Evolutionary conservation across 192 early-diverging fungal species (phyloP).

Genomic region (Gigaspora rosea): DNA sequence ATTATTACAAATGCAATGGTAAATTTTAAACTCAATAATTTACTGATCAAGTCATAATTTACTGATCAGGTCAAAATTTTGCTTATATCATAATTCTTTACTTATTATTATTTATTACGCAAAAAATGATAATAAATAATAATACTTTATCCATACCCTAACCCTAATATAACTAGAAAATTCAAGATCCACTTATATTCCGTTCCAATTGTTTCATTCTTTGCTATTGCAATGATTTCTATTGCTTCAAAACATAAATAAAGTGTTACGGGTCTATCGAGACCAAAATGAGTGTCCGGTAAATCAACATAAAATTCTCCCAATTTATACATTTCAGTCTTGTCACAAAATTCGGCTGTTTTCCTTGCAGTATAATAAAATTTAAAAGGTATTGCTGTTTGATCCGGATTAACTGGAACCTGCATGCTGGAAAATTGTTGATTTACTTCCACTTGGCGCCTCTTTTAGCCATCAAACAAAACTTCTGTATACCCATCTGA

Average conservation of each 20-base stretch:
- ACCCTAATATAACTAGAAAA: too few relatives aligned
- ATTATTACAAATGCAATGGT: too few relatives aligned
- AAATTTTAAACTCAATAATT: too few relatives aligned
- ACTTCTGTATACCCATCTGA: constrained; percentile 13
- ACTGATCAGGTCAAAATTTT: too few relatives aligned
- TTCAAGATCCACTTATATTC: too few relatives aligned
- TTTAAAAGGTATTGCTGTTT: not conserved
- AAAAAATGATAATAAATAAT: too few relatives aligned
- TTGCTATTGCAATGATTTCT: not conserved
- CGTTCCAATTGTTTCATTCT: not conserved
- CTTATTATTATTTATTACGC: too few relatives aligned
- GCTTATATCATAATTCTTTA: too few relatives aligned
- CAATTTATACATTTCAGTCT: not conserved
- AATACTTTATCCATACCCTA: too few relatives aligned
- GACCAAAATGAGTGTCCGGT: constrained; percentile 20
- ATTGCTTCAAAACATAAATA: not conserved
- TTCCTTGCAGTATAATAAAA: constrained; percentile 11
- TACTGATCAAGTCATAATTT: too few relatives aligned
- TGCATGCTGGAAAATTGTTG: not conserved
- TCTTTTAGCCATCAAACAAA: constrained; percentile 12
- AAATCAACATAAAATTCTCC: not conserved
- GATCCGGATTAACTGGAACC: not conserved
- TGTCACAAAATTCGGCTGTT: constrained; percentile 20
- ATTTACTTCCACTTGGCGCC: constrained; percentile 15
- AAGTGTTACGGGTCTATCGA: not conserved